These are phyloP conservation scores for Coemansia sp. DNA, from an alignment of 192 early-diverging fungal genomes.

Conservation along the genomic window DNA sequence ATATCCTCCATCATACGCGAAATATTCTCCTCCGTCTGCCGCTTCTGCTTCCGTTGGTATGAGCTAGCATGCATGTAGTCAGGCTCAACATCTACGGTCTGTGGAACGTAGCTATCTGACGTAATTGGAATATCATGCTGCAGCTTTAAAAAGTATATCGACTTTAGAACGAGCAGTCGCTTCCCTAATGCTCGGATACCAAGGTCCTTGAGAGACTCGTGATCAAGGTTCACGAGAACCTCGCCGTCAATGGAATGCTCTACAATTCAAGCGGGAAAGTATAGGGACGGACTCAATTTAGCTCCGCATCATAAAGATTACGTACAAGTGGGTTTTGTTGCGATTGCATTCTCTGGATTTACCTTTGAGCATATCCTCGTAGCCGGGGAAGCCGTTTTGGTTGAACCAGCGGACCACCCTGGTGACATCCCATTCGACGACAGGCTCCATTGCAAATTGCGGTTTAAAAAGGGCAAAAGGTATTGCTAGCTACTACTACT, in stretches of 20 bases:
- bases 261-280: conserved; percentile 4
- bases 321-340: not conserved
- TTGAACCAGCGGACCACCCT: conserved; percentile 47
- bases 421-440: conserved; percentile 37
- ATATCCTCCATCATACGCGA: conserved; percentile 46
- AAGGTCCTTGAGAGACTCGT: conserved; percentile 86
- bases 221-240: conserved; percentile 81
- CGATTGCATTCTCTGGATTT: not conserved
- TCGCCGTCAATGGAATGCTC: conserved; percentile 91
- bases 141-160: conserved; percentile 82
- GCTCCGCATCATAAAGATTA: not conserved
- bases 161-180: conserved; percentile 82
- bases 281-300: not conserved
- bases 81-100: conserved; percentile 54
- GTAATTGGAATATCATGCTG: conserved; percentile 76
- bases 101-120: conserved; percentile 80
- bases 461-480: not conserved
- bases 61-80: conserved; percentile 41
- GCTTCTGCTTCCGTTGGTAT: conserved; percentile 43
- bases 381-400: conserved; percentile 51
- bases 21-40: conserved; percentile 38
- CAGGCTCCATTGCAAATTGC: conserved; percentile 34
- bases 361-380: conserved; percentile 43
- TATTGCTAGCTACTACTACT: too few species aligned
- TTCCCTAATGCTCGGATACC: conserved; percentile 82